Base-by-base conservation (phyloP, 805 yeast species). In the Candida ulmi region DNA sequence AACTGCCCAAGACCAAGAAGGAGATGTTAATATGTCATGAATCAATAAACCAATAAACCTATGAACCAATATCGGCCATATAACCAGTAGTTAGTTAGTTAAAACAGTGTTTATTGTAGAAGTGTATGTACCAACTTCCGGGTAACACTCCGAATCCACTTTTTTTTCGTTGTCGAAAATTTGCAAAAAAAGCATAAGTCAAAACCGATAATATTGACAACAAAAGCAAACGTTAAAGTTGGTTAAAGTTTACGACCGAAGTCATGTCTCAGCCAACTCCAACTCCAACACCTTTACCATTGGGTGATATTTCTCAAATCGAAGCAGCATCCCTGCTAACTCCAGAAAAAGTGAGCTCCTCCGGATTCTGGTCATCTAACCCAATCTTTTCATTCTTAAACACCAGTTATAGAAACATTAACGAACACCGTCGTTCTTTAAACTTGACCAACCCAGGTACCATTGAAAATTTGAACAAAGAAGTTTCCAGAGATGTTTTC, bases 381-480 rank as follows among this genome's bases (percentile, higher is more conserved):
- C 95, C 96, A 37, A 76, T 87, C 35, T 83, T 83, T 58, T 77
- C 85, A 42, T 87, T 80, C 66, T 69, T 84, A 52, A 79, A 84
- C 60, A 85, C 83, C 57, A 84, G 82, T 46, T 83, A 86, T 63
- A 74, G 68, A 55, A 75, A 80, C 50, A 72, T 88, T 45, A 66
- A 78, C 46, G 81, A 80, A 52, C 95, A 88, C 63, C 80, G 98
- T 62, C 72, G 76, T 45, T 78, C 91, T 8, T 72, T 90, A 50
- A 88, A 88, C 41, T 78, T 93, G 61, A 68, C 77, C 54, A 87
- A 88, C 68, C 99, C 99, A 42, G 98, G 98, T 51, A 83, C 96
- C 48, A 78, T 88, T 63, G 98, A 90, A 71, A 87, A 88, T 69
- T 71, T 91, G 63, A 83, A 82, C 70, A 86, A 87, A 68, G 99